Base-by-base conservation (phyloP, 2,329 filamentous ascomycete species). In the Curvularia sp. region DNA sequence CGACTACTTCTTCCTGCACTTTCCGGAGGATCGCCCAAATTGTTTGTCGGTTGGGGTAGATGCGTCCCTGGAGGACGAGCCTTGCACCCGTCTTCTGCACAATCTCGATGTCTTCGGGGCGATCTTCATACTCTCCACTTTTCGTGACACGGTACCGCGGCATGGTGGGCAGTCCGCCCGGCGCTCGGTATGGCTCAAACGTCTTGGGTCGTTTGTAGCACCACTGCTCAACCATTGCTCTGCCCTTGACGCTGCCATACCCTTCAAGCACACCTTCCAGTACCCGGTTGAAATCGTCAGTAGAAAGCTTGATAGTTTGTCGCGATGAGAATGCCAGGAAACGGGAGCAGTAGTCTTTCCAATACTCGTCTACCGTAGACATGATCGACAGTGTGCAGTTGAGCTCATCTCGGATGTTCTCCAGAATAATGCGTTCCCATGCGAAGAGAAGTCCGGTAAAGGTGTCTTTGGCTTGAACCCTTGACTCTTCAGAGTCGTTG, bases 211-310 rank as follows among this genome's bases (percentile, higher is more conserved):
- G 49, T 10, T 50, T 57, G 49, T 74, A 68, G 61, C 74, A 77
- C 80, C 84, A 87, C 34, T 71, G 73, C 9, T 81, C 70, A 55
- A 84, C 82, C 32, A 87, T 63, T 3, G 66, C 73, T 55, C 76
- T 80, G 57, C 83, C 87, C 32, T 77, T 77, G 9, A 61, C 54
- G 55, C 80, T 82, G 53, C 82, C 83, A 46, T 81, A 79, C 0
- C 76, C 76, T 27, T 82, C 79, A 2, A 84, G 80, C 8, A 87
- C 77, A n/a, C 82, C 84, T 42, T 80, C 77, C 6, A 90, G 81
- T 6, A 87, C 60, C 18, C 69, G 66, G 59, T 86, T 82, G 77
- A 87, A 86, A 5, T 81, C 72, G 3, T 71, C 67, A 0, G 77
- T 65, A 15, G 68, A 67, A 12, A 77, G 63, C 32, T 52, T 67